Conservation (phyloP, 2,329 filamentous ascomycete genomes). For the Mycogone perniciosa region DNA sequence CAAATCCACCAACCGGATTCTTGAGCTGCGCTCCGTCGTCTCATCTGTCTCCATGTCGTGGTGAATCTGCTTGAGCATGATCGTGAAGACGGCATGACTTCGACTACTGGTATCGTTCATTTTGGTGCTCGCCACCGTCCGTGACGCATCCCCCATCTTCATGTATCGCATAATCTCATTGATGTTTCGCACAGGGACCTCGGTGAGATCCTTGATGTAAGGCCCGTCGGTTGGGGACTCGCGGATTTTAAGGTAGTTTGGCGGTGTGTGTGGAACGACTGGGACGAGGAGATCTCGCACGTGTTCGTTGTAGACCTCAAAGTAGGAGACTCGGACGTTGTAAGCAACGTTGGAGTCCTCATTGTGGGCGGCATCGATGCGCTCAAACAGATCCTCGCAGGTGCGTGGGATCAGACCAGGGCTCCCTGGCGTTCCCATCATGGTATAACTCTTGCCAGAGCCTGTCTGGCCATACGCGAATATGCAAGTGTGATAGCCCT, state of each 20-base stretch:
- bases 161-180: conserved; percentile 84
- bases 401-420: conserved; percentile 91
- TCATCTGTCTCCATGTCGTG: conserved; percentile 97
- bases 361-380: conserved; percentile 70
- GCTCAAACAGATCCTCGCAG: conserved; percentile 91
- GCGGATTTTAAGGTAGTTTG: conserved; percentile 93
- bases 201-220: conserved; percentile 93
- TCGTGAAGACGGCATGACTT: conserved; percentile 95
- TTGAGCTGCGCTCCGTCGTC: conserved; percentile 88
- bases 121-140: conserved; percentile 89
- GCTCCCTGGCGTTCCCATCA: conserved; percentile 83
- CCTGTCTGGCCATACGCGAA: conserved; percentile 98
- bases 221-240: conserved; percentile 93
- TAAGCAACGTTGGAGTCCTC: conserved; percentile 91
- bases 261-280: conserved; percentile 59
- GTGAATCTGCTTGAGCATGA: conserved; percentile 96
- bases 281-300: conserved; percentile 88
- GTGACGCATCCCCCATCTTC: conserved; percentile 79
- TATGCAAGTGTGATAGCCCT: conserved; percentile 98
- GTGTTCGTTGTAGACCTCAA: conserved; percentile 99
- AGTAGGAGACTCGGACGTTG: conserved; percentile 95
- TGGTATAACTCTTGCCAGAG: conserved; percentile 96
- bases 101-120: conserved; percentile 99
- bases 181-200: conserved; percentile 83
- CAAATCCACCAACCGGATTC: conserved; percentile 90